Evolutionary conservation across 2,329 filamentous ascomycete genomes (phyloP).

Genomic region (Thelonectria blattea): DNA sequence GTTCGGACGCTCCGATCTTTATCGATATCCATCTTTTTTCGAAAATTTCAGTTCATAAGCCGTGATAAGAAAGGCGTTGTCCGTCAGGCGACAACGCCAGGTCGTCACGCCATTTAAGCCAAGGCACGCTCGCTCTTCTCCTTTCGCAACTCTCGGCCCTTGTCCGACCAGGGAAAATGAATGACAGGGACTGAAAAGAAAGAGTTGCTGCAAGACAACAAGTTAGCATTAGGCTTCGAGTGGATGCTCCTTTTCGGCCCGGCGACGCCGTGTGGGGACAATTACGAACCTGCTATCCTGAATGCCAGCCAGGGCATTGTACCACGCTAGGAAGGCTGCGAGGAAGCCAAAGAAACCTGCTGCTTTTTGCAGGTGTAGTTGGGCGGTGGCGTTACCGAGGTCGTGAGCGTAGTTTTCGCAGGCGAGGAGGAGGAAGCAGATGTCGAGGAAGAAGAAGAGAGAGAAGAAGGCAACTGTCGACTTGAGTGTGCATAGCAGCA

Average conservation of each 20-base stretch:
- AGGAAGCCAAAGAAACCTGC: constrained; percentile 83
- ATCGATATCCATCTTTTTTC: not conserved
- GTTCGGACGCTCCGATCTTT: constrained; percentile 11
- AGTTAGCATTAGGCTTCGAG: constrained; percentile 42
- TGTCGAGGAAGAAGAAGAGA: constrained; percentile 78
- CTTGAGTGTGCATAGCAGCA: constrained; percentile 75
- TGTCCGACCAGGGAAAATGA: constrained; percentile 94
- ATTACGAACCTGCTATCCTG: constrained; percentile 68
- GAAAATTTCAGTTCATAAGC: constrained; percentile 12
- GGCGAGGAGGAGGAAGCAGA: constrained; percentile 76
- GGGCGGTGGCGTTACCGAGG: constrained; percentile 54
- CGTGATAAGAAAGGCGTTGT: constrained; percentile 25
- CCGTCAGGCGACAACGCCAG: constrained; percentile 24
- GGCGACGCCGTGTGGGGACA: constrained; percentile 10
- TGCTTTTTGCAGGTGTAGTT: constrained; percentile 65
- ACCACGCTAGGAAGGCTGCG: constrained; percentile 84
- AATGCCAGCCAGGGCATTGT: constrained; percentile 83
- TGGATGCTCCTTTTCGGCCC: not conserved
- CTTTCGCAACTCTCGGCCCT: constrained; percentile 65
- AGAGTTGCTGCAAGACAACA: constrained; percentile 64
- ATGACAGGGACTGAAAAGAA: constrained; percentile 93
- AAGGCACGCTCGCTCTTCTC: constrained; percentile 47
- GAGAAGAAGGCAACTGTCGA: constrained; percentile 80
- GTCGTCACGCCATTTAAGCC: constrained; percentile 26
- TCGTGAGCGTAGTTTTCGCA: constrained; percentile 65